Evolutionary conservation across 257 asterid genomes (phyloP), one percentile per base, ranked within the genome.

Genomic region (Scutellaria baicalensis): DNA sequence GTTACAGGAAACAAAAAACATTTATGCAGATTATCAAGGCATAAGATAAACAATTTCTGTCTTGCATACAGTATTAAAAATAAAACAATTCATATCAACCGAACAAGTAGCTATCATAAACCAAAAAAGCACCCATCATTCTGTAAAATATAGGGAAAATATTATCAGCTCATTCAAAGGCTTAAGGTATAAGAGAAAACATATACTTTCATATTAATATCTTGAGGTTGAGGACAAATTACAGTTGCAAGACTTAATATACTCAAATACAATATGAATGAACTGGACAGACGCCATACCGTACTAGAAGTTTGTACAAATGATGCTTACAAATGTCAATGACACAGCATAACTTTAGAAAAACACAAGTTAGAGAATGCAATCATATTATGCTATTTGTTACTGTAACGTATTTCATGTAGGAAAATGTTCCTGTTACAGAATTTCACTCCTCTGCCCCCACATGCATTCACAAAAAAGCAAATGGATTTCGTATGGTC

Each of bases 161-260:
- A 16, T 18, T 18, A 54, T 20, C 49, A 58, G 44, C 33, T 52
- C 3, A 20, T 62, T 39, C 18, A 54, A 55, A 61, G 17, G n/a
- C 35, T 61, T 42, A 14, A 52, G 42, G 59, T 35, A 27, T 31
- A 18, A 40, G 33, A 42, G 17, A 51, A 16, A 36, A 33, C 20
- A 18, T 43, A 51, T n/a, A n/a, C n/a, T 11, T 68, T 12, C 8
- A 51, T 17, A 11, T 36, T 66, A 38, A 16, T 57, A 23, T 65
- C 54, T 64, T 49, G 52, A 39, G 58, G 17, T n/a, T n/a, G 65
- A 70, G 65, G 72, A 69, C 18, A 10, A 39, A 49, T 21, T 58
- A n/a, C 17, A 31, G 36, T 45, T 38, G 20, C 16, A 16, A 23
- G 31, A 47, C 11, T 17, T 38, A 70, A 20, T 16, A 10, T 6